These are phyloP conservation scores for Schizochytrium sp. DNA, from an alignment of 108 stramenopile genomes.

Conservation along the genomic window DNA sequence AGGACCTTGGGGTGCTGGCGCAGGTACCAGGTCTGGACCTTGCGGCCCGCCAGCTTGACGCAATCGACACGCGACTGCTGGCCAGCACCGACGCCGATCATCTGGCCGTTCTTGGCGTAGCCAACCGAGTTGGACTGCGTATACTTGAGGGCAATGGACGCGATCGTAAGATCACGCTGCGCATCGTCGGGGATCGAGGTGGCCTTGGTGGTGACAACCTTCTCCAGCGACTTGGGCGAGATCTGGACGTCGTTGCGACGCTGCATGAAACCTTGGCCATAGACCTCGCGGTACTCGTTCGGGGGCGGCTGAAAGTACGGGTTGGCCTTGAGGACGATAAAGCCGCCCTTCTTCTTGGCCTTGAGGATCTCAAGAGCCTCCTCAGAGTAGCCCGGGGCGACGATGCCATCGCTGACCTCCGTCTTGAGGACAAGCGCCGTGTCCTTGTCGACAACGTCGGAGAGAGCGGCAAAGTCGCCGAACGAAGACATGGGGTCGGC, in stretches of 20 bases:
- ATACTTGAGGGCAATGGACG: constrained; percentile 94
- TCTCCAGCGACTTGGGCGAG: constrained; percentile 61
- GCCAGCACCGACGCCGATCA: constrained; percentile 99
- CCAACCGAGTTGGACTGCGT: constrained; percentile 94
- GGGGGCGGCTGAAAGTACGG: constrained; percentile 65
- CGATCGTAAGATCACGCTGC: constrained; percentile 89
- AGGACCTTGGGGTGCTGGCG: constrained; percentile 95
- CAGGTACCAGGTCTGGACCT: constrained; percentile 88
- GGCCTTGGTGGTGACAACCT: constrained; percentile 39
- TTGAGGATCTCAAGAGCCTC: constrained; percentile 87
- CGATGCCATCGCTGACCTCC: constrained; percentile 94
- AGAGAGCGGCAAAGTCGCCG: constrained; percentile 92
- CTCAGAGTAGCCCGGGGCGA: constrained; percentile 94
- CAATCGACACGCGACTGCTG: constrained; percentile 99
- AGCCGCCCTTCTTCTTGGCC: constrained; percentile 91
- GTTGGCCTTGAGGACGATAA: constrained; percentile 87
- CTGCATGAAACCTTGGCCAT: constrained; percentile 91
- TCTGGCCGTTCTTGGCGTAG: constrained; percentile 91
- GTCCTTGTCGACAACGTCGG: constrained; percentile 87
- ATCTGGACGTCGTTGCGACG: constrained; percentile 81
- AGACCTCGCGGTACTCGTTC: constrained; percentile 93
- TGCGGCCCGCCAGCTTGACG: constrained; percentile 94
- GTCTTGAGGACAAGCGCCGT: constrained; percentile 87
- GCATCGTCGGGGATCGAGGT: constrained; percentile 67
- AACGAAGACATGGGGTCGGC: constrained; percentile 98